Evolutionary conservation across 2,329 filamentous ascomycete genomes (phyloP).

Genomic region (Bertia moriformis): DNA sequence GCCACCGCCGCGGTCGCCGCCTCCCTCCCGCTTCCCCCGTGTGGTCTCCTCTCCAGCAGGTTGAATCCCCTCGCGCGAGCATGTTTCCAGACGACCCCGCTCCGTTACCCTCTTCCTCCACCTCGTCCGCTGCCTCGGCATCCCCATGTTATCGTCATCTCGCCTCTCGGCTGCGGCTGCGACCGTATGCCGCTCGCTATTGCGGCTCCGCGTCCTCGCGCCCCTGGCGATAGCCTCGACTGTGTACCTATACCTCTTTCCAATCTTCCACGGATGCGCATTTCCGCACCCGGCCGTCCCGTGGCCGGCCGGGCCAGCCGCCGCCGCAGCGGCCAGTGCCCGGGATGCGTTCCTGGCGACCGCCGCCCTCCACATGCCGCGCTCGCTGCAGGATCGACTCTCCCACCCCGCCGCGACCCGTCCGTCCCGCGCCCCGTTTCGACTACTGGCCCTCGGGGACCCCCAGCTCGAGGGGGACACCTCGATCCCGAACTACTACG

Average conservation of each 20-base stretch:
- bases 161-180: background rate
- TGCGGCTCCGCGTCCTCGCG: slow-evolving; percentile 28
- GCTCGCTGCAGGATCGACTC: slow-evolving; percentile 23
- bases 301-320: slow-evolving; percentile 6
- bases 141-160: background rate
- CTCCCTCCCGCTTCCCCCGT: no score
- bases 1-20: no score
- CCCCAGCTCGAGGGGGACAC: slow-evolving; percentile 89
- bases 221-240: slow-evolving; percentile 58
- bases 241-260: slow-evolving; percentile 76
- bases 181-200: background rate
- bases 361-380: slow-evolving; percentile 12
- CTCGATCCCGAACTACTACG: slow-evolving; percentile 50
- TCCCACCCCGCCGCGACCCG: slow-evolving; percentile 7
- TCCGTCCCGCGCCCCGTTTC: slow-evolving; percentile 67
- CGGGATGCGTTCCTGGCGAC: slow-evolving; percentile 21
- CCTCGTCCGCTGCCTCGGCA: no score
- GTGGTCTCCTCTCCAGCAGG: no score
- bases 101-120: no score
- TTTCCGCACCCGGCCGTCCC: slow-evolving; percentile 44
- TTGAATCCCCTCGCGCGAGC: no score
- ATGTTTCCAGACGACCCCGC: no score
- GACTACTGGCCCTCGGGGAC: slow-evolving; percentile 76
- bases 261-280: slow-evolving; percentile 62
- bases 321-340: slow-evolving; percentile 3